Percentiles rank a stretch among this genome's conserved stretches.
Evolutionary conservation across 805 yeast species (phyloP).

Genomic region (Ogataea trehaloabstinens): DNA sequence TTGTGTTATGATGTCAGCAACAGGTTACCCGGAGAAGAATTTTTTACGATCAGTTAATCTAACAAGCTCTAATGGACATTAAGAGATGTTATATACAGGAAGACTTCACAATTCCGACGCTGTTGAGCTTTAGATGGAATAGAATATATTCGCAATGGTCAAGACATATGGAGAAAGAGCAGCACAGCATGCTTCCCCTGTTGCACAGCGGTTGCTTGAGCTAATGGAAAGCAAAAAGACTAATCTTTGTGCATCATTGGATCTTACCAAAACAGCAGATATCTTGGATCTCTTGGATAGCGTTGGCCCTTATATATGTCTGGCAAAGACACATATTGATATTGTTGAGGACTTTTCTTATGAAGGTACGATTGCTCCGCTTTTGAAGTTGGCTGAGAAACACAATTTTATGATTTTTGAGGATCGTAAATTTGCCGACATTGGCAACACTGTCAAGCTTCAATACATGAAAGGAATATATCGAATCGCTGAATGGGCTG

Average conservation of each 20-base stretch:
- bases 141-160: too few species aligned
- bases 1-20: too few species aligned
- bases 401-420: conserved; percentile 91
- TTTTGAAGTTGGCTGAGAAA: conserved; percentile 68
- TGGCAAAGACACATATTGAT: conserved; percentile 93
- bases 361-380: conserved; percentile 75
- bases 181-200: conserved; percentile 64
- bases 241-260: conserved; percentile 92
- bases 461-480: conserved; percentile 91
- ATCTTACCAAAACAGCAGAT: conserved; percentile 78
- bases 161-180: conserved; percentile 68
- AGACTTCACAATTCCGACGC: too few species aligned
- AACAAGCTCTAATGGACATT: too few species aligned
- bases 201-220: conserved; percentile 69
- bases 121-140: too few species aligned
- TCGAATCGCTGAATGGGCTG: conserved; percentile 91
- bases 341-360: conserved; percentile 84
- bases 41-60: too few species aligned
- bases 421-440: conserved; percentile 97
- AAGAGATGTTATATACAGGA: too few species aligned
- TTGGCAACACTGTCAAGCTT: conserved; percentile 93
- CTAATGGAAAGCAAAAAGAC: conserved; percentile 80
- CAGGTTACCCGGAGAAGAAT: too few species aligned
- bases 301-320: conserved; percentile 87
- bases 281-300: conserved; percentile 68